Percentiles rank a stretch among this genome's conserved stretches.
These are phyloP conservation scores for Ochetophila trinervis DNA, from an alignment of 306 rosid species.

Conservation along the genomic window DNA sequence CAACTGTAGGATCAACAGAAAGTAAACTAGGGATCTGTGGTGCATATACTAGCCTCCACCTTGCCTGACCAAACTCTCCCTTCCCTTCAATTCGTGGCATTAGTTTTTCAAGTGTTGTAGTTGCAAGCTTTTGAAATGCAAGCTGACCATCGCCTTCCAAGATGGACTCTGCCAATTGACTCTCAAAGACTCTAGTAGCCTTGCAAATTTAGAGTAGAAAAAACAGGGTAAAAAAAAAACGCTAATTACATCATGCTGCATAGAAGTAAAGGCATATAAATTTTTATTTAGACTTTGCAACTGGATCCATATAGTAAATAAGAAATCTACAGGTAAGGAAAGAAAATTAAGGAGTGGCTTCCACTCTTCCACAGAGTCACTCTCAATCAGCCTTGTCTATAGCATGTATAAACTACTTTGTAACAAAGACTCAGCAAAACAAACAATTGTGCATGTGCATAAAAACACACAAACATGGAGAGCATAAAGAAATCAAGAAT, in stretches of 20 bases:
- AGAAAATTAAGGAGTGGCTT: too few species aligned
- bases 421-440: too few species aligned
- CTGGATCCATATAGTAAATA: too few species aligned
- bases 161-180: slow-evolving; percentile 70
- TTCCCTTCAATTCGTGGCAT: slow-evolving; percentile 96
- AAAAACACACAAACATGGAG: too few species aligned
- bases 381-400: too few species aligned
- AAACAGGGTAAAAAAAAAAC: not conserved
- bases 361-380: too few species aligned
- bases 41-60: slow-evolving; percentile 78
- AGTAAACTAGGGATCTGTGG: slow-evolving; percentile 80
- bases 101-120: slow-evolving; percentile 78
- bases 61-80: slow-evolving; percentile 88
- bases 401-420: too few species aligned
- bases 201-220: slow-evolving; percentile 19
- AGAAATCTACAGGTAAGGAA: too few species aligned
- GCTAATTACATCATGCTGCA: not conserved
- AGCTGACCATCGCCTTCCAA: slow-evolving; percentile 64
- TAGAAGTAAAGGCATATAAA: not conserved
- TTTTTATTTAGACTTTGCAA: too few species aligned
- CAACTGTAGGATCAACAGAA: slow-evolving; percentile 52
- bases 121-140: slow-evolving; percentile 74
- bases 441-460: too few species aligned
- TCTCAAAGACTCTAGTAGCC: slow-evolving; percentile 84
- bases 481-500: too few species aligned